Conservation (phyloP, 768 basidiomycete species). For the Suillus spraguei region DNA sequence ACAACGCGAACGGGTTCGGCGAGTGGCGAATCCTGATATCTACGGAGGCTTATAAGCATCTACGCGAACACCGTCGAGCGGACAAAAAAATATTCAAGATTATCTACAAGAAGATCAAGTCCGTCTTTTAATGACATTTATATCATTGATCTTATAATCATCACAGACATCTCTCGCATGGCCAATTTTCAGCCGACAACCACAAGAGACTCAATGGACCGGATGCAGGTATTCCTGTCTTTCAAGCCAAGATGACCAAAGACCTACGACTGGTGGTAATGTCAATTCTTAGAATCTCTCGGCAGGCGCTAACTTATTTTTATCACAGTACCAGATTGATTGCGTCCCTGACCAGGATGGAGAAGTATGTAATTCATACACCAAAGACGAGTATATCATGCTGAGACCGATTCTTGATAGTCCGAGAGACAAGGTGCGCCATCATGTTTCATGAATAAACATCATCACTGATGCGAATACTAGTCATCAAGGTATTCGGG, state of each 20-base stretch:
- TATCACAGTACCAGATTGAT: slow-evolving; percentile 49
- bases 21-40: slow-evolving; percentile 64
- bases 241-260: slow-evolving; percentile 65
- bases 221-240: slow-evolving; percentile 55
- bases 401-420: slow-evolving; percentile 24
- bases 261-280: slow-evolving; percentile 54
- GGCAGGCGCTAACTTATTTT: neutral
- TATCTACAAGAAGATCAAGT: slow-evolving; percentile 72
- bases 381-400: neutral
- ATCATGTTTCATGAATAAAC: neutral
- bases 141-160: neutral
- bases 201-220: slow-evolving; percentile 57
- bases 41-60: slow-evolving; percentile 48
- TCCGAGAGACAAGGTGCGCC: slow-evolving; percentile 40
- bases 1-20: slow-evolving; percentile 60
- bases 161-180: slow-evolving; percentile 65
- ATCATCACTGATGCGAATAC: neutral
- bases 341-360: slow-evolving; percentile 42
- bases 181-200: slow-evolving; percentile 69
- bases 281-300: neutral
- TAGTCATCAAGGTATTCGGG: slow-evolving; percentile 52
- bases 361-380: slow-evolving; percentile 23
- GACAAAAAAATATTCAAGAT: slow-evolving; percentile 52
- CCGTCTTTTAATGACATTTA: slow-evolving; percentile 16
- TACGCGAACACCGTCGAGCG: slow-evolving; percentile 48